Evolutionary conservation across 2,329 filamentous ascomycete species (phyloP).

Genomic region (Cladosporium sp.): DNA sequence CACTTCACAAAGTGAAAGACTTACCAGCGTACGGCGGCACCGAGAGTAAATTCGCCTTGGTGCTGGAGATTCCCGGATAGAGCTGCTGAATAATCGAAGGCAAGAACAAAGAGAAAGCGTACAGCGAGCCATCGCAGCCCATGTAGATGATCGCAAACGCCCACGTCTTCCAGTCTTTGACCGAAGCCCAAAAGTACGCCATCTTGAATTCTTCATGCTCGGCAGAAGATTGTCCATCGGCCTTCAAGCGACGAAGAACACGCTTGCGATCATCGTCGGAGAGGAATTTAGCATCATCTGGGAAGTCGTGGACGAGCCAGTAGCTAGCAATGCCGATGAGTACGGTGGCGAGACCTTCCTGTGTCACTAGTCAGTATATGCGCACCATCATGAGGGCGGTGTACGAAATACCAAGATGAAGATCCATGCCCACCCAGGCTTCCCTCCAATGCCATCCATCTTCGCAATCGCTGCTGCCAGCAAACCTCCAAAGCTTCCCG

Average conservation of each 20-base stretch:
- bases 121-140: constrained; percentile 71
- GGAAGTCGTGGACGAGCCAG: constrained; percentile 83
- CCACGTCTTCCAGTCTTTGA: constrained; percentile 86
- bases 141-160: constrained; percentile 75
- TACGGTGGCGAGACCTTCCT: constrained; percentile 67
- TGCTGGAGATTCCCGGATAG: constrained; percentile 55
- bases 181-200: constrained; percentile 68
- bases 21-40: constrained; percentile 70
- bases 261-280: constrained; percentile 68
- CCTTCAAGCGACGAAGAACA: constrained; percentile 69
- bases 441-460: constrained; percentile 64
- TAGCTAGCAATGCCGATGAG: constrained; percentile 68
- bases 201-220: constrained; percentile 74
- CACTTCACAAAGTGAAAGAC: not conserved
- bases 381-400: not conserved
- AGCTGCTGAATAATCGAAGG: constrained; percentile 71
- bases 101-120: constrained; percentile 75
- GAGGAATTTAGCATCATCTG: constrained; percentile 69
- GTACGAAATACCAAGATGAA: constrained; percentile 7
- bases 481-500: constrained; percentile 75
- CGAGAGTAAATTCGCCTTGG: constrained; percentile 69
- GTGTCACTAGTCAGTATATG: not conserved
- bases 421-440: constrained; percentile 29
- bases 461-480: constrained; percentile 70
- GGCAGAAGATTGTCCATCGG: constrained; percentile 74